Percentiles rank a stretch among this genome's conserved stretches.
Conservation (phyloP, 1,139 yeast species). For the Meyerozyma elateridarum region DNA sequence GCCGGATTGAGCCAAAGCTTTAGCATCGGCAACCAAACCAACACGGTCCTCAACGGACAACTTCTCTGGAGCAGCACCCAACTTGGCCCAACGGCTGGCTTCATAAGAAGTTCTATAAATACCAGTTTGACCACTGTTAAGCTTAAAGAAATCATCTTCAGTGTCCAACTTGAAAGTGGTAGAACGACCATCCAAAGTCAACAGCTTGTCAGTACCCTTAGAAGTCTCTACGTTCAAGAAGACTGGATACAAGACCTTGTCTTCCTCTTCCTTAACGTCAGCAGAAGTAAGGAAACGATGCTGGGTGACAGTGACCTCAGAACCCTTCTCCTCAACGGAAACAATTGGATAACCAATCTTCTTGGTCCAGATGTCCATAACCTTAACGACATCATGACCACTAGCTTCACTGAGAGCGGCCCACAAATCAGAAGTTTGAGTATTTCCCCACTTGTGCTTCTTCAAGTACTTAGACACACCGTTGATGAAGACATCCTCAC, state of each 20-base stretch:
- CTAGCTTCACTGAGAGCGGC: slow-evolving; percentile 65
- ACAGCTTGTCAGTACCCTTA: slow-evolving; percentile 58
- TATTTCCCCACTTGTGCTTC: slow-evolving; percentile 69
- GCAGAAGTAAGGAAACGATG: slow-evolving; percentile 76
- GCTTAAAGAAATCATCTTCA: slow-evolving; percentile 53
- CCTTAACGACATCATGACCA: slow-evolving; percentile 65
- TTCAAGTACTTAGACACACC: slow-evolving; percentile 72
- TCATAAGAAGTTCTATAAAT: slow-evolving; percentile 78
- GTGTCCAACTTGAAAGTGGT: slow-evolving; percentile 40
- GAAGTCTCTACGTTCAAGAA: slow-evolving; percentile 74
- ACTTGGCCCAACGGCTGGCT: slow-evolving; percentile 66
- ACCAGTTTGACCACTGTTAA: slow-evolving; percentile 81
- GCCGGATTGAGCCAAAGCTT: slow-evolving; percentile 68
- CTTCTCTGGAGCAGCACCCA: slow-evolving; percentile 64
- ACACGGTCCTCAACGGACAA: slow-evolving; percentile 80
- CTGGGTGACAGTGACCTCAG: slow-evolving; percentile 53
- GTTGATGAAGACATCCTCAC: slow-evolving; percentile 58
- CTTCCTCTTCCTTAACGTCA: slow-evolving; percentile 63
- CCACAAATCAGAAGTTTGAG: slow-evolving; percentile 80
- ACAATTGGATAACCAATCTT: slow-evolving; percentile 83
- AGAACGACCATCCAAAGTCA: slow-evolving; percentile 54
- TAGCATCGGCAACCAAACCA: slow-evolving; percentile 81
- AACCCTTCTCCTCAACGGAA: slow-evolving; percentile 47
- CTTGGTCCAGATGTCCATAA: slow-evolving; percentile 81
- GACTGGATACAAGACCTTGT: slow-evolving; percentile 68